A percentile compares a stretch with the other conserved stretches of the same genome.
Conservation (phyloP, 768 basidiomycete species). For the Lactarius sanguifluus region DNA sequence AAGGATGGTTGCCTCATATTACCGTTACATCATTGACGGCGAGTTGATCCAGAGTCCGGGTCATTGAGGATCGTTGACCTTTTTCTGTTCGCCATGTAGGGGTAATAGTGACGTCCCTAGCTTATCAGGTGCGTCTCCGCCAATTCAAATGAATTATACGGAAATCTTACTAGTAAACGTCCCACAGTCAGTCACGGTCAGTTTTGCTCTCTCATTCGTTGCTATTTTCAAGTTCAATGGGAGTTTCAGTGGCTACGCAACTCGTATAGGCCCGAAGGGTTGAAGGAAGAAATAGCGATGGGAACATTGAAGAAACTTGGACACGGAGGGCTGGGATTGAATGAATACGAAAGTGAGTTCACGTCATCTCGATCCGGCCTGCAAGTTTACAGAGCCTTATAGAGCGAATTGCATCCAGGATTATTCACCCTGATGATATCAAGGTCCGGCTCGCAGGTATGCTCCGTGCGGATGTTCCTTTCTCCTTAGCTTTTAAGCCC, state of each 20-base stretch:
- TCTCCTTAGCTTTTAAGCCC: slow-evolving; percentile 4
- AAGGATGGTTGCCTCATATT: slow-evolving; percentile 29
- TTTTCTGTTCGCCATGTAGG: slow-evolving; percentile 33
- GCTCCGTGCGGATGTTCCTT: slow-evolving; percentile 27
- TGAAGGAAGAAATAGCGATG: slow-evolving; percentile 44
- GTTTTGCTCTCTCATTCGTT: slow-evolving; percentile 32
- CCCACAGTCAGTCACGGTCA: slow-evolving; percentile 56
- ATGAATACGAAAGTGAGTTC: slow-evolving; percentile 81
- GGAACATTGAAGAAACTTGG: slow-evolving; percentile 71
- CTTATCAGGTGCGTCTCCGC: slow-evolving; percentile 47
- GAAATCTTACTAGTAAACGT: neutral
- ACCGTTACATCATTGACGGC: slow-evolving; percentile 30
- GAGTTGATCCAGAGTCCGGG: slow-evolving; percentile 13
- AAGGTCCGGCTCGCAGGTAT: slow-evolving; percentile 68
- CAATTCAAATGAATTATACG: neutral
- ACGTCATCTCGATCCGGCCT: neutral
- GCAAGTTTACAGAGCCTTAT: slow-evolving; percentile 15
- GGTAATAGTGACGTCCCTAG: slow-evolving; percentile 46
- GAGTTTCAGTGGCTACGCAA: slow-evolving; percentile 63
- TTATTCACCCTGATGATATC: slow-evolving; percentile 92
- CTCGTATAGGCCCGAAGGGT: slow-evolving; percentile 45
- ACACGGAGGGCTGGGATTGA: slow-evolving; percentile 39
- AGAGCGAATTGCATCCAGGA: slow-evolving; percentile 88
- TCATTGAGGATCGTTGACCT: neutral
- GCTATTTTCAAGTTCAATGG: slow-evolving; percentile 7